These are phyloP conservation scores for Periconia macrospinosa DNA, from an alignment of 2,329 filamentous ascomycete genomes.

Conservation along the genomic window DNA sequence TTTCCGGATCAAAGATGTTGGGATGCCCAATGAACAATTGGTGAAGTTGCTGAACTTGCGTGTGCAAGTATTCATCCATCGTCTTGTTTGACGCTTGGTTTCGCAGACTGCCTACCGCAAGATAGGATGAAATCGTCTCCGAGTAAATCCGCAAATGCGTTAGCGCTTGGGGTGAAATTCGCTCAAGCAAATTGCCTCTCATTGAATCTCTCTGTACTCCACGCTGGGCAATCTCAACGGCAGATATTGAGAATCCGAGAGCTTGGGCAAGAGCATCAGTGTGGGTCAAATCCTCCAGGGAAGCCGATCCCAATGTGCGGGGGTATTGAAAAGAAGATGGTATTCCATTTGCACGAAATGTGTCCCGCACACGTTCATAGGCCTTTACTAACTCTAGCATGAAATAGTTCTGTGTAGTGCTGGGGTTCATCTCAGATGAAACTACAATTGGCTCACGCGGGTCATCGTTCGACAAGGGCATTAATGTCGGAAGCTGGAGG, in stretches of 20 bases:
- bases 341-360: constrained; percentile 55
- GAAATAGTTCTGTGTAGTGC: constrained; percentile 22
- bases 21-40: constrained; percentile 69
- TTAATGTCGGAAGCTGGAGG: constrained; percentile 36
- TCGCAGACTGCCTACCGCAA: constrained; percentile 72
- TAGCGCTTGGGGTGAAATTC: constrained; percentile 79
- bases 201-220: constrained; percentile 71
- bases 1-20: constrained; percentile 42
- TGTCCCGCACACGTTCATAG: constrained; percentile 60
- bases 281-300: constrained; percentile 52
- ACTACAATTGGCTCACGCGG: constrained; percentile 23
- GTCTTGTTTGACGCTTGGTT: constrained; percentile 63
- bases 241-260: constrained; percentile 83
- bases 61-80: constrained; percentile 68
- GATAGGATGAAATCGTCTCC: constrained; percentile 85
- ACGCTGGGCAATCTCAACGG: constrained; percentile 88
- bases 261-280: constrained; percentile 64
- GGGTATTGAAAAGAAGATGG: constrained; percentile 50
- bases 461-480: constrained; percentile 28
- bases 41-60: constrained; percentile 69
- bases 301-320: constrained; percentile 40
- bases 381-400: constrained; percentile 55
- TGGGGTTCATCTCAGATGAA: constrained; percentile 23
- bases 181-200: constrained; percentile 76
- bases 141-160: constrained; percentile 86